A percentile compares a stretch with the other conserved stretches of the same genome.
Conservation (phyloP, 305 asterid genomes). For the Solanum chacoense region DNA sequence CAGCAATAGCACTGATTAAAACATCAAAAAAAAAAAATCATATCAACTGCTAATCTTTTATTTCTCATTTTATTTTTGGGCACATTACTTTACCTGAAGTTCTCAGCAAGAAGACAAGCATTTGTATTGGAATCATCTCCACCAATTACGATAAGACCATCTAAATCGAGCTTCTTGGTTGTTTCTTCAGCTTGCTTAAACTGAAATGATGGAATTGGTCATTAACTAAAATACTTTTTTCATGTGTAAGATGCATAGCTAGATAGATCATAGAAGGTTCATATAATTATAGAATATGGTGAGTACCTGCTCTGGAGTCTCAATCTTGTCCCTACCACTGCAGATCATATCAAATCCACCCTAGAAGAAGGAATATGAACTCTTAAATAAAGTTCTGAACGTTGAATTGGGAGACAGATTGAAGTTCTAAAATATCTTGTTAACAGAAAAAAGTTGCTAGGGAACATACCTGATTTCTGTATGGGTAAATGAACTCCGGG, state of each 20-base stretch:
- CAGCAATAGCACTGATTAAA: neutral
- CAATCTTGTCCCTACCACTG: conserved; percentile 99
- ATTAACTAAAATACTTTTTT: conserved; percentile 1
- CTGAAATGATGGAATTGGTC: conserved; percentile 24
- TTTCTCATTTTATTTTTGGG: neutral
- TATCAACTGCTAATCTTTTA: neutral
- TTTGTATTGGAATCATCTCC: conserved; percentile 99
- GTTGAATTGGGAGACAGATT: neutral
- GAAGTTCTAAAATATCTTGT: neutral
- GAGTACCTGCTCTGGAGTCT: conserved; percentile 92
- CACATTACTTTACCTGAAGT: conserved; percentile 43
- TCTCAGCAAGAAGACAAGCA: conserved; percentile 96
- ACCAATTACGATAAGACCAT: conserved; percentile 96
- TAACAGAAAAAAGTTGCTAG: neutral
- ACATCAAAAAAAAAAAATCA: neutral
- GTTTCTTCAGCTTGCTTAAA: conserved; percentile 96
- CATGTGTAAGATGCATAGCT: neutral
- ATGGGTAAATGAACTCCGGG: conserved; percentile 75
- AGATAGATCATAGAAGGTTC: neutral
- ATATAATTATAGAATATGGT: conserved; percentile 2
- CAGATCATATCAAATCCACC: conserved; percentile 98
- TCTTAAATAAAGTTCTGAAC: neutral
- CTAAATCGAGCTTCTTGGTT: conserved; percentile 78
- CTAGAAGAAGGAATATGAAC: conserved; percentile 25
- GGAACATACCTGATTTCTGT: conserved; percentile 73